phyloP scores from a whole-genome alignment of 352 stramenopile species.

The Phytopythium oedochilum region DNA sequence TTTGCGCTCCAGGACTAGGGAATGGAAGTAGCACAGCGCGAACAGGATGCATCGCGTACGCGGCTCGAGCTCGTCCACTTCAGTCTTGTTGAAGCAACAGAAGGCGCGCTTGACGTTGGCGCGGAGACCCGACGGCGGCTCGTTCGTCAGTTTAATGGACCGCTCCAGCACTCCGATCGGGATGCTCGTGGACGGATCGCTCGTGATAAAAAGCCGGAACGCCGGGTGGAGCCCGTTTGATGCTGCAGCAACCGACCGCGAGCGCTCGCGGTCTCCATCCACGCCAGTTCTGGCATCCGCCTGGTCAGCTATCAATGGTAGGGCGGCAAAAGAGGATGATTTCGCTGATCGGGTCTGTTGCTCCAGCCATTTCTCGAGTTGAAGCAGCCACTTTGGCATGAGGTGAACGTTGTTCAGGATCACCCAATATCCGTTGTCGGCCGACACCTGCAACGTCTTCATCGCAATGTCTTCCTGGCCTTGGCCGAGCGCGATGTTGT shows the following conservation, averaged over 20 bases:
- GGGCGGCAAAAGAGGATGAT: conserved; percentile 38
- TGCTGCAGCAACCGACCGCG: conserved; percentile 10
- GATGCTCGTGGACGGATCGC: conserved; percentile 80
- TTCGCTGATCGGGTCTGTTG: conserved; percentile 57
- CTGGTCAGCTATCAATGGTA: neutral
- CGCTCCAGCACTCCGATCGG: conserved; percentile 88
- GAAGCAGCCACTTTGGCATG: conserved; percentile 92
- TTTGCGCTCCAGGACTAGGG: conserved; percentile 89
- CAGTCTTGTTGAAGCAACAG: conserved; percentile 61
- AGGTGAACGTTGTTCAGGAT: conserved; percentile 95
- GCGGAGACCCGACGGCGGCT: conserved; percentile 81
- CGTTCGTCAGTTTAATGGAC: conserved; percentile 89
- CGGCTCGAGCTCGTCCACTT: conserved; percentile 82
- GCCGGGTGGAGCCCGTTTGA: conserved; percentile 44
- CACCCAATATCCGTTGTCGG: conserved; percentile 93
- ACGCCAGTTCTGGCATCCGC: neutral
- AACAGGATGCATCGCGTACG: conserved; percentile 88
- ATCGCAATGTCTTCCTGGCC: conserved; percentile 92
- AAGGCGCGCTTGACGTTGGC: conserved; percentile 88
- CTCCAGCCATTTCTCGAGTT: conserved; percentile 92
- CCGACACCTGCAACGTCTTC: conserved; percentile 76
- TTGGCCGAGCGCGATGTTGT: conserved; percentile 94
- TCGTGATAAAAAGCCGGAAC: conserved; percentile 89
- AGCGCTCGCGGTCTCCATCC: conserved; percentile 8
- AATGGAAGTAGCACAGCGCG: conserved; percentile 91